Evolutionary conservation across 768 basidiomycete genomes (phyloP).

Genomic region (Atractiella rhizophila): DNA sequence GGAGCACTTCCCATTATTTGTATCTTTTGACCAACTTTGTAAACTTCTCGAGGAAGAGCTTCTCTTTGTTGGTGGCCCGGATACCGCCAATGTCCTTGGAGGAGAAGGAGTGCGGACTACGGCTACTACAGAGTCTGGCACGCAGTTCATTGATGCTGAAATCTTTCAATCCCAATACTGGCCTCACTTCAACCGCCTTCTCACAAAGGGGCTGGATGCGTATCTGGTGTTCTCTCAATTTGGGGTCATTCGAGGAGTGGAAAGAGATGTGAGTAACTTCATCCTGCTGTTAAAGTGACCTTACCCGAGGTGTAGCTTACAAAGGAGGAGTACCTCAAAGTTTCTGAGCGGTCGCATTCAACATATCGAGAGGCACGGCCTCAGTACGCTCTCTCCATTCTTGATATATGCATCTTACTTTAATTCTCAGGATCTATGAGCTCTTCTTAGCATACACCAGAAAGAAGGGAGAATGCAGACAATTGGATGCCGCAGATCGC

Average conservation of each 20-base stretch:
- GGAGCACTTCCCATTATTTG: slow-evolving; percentile 1
- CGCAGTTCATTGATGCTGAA: slow-evolving; percentile 1
- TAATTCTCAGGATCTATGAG: slow-evolving; percentile 1
- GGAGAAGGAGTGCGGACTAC: too few relatives aligned
- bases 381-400: too few relatives aligned
- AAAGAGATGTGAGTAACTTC: neutral
- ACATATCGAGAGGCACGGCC: too few relatives aligned
- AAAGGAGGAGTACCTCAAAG: neutral
- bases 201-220: slow-evolving; percentile 2
- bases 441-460: neutral
- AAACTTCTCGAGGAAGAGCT: slow-evolving; percentile 6
- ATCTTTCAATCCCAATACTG: slow-evolving; percentile 1
- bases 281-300: too few relatives aligned
- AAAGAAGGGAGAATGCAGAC: neutral
- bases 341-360: neutral
- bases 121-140: too few relatives aligned
- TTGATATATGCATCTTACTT: too few relatives aligned
- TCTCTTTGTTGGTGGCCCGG: neutral
- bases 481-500: slow-evolving; percentile 5
- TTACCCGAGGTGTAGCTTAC: neutral
- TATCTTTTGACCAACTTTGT: slow-evolving; percentile 2
- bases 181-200: slow-evolving; percentile 3
- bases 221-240: neutral
- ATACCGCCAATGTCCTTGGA: neutral
- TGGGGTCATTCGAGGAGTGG: slow-evolving; percentile 3